Conservation (phyloP, 2,329 filamentous ascomycete species). For the Penicillium sp. region DNA sequence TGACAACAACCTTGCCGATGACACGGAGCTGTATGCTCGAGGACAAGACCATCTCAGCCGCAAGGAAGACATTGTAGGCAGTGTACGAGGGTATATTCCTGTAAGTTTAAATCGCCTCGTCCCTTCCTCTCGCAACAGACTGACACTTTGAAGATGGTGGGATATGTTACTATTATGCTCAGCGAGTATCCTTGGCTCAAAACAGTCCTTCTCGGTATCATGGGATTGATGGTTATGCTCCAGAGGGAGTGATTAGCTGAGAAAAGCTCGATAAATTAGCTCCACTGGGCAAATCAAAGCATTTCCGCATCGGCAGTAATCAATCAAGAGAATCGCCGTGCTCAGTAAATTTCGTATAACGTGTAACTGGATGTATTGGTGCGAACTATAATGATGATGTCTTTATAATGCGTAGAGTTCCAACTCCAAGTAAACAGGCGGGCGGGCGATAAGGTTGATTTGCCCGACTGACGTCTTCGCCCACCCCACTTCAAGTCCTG, state of each 20-base stretch:
- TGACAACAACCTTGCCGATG: conserved; percentile 91
- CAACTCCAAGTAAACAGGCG: neutral
- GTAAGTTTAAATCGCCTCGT: neutral
- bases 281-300: neutral
- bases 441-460: neutral
- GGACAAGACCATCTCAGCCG: conserved; percentile 84
- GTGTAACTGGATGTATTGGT: neutral
- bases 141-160: conserved; percentile 58
- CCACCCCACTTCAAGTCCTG: conserved; percentile 6
- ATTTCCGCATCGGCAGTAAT: neutral
- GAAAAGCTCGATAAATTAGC: neutral
- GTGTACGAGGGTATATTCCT: conserved; percentile 84
- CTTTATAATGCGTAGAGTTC: neutral
- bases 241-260: conserved; percentile 67
- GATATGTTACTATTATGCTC: conserved; percentile 93
- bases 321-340: neutral
- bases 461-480: conserved; percentile 20
- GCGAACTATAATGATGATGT: neutral
- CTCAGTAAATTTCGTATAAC: neutral
- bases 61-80: conserved; percentile 81
- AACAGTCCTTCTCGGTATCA: conserved; percentile 86
- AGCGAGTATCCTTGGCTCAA: conserved; percentile 97
- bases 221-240: conserved; percentile 89
- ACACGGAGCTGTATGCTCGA: conserved; percentile 70
- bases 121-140: neutral